These are phyloP conservation scores for Scutellaria galericulata DNA, from an alignment of 257 asterid species.

Conservation along the genomic window DNA sequence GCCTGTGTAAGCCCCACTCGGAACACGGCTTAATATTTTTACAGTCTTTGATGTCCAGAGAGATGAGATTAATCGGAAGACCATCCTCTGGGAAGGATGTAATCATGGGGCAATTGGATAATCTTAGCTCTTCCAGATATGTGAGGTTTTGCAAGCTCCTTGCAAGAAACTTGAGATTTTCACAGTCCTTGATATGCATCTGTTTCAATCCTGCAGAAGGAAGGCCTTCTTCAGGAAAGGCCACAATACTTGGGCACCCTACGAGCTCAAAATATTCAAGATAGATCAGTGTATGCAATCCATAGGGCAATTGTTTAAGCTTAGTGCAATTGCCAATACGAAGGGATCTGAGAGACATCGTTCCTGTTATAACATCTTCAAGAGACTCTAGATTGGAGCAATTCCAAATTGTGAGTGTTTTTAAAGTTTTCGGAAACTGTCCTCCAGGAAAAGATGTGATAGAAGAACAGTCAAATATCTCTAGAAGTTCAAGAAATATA, in stretches of 20 bases:
- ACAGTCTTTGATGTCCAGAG: slow-evolving; percentile 48
- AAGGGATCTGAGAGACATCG: slow-evolving; percentile 47
- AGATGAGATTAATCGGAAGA: slow-evolving; percentile 48
- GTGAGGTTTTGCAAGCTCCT: slow-evolving; percentile 47
- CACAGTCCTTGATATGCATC: slow-evolving; percentile 48
- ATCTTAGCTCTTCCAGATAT: slow-evolving; percentile 48
- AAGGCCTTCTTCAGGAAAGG: slow-evolving; percentile 50
- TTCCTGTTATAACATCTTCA: slow-evolving; percentile 43
- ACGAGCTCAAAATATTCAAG: slow-evolving; percentile 53
- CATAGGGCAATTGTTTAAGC: slow-evolving; percentile 45
- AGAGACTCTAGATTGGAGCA: slow-evolving; percentile 57
- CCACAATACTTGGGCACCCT: slow-evolving; percentile 50
- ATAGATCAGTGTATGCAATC: slow-evolving; percentile 41
- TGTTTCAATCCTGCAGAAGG: slow-evolving; percentile 42
- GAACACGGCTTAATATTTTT: slow-evolving; percentile 43
- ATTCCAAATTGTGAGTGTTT: slow-evolving; percentile 52
- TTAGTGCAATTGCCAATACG: slow-evolving; percentile 55
- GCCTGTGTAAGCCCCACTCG: slow-evolving; percentile 56
- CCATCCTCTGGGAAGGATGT: slow-evolving; percentile 49
- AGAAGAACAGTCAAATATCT: slow-evolving; percentile 54
- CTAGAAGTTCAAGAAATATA: slow-evolving; percentile 44
- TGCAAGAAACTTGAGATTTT: slow-evolving; percentile 46
- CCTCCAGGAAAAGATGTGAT: slow-evolving; percentile 49
- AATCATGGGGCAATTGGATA: slow-evolving; percentile 48
- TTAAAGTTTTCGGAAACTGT: slow-evolving; percentile 49